Evolutionary conservation across 192 early-diverging fungal species (phyloP), one percentile per base, ranked within the genome.

Genomic region (Gonapodya prolifera): DNA sequence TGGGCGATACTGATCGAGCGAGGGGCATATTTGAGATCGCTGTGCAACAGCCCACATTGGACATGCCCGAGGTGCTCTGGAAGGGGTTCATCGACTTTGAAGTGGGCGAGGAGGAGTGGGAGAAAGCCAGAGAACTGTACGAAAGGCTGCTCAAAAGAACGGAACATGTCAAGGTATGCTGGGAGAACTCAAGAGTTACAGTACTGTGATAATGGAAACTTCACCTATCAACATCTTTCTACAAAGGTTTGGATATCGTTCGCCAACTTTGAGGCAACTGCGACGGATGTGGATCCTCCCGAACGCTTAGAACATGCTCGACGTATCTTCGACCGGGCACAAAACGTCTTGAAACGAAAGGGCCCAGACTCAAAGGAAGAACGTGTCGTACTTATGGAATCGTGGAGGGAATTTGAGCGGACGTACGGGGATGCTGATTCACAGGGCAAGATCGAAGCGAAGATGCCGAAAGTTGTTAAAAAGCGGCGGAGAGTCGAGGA

Each of bases 31-130:
- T 97, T 84, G 93, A 96, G 70, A 84, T 98, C 77, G 97, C 95
- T 0, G 87, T 98, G 34, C 84, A 87, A 61, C 98, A 99, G 82
- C 91, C 91, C 0, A 88, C 86, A 18, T 81, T 99, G 78, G 96
- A 99, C 78, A 97, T 98, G 97, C 98, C 98, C 34, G 98, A 99
- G 80, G 89, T 98, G 18, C 81, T 99, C 69, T 99, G 98, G 98
- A 99, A 98, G 83, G 91, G 94, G 0, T 99, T 93, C 81, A 97
- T 99, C 80, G 91, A 99, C 80, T 96, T 98, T 85, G 95, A 98
- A 79, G 89, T 90, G 34, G 87, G 87, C 17, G 91, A 95, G 78
- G 89, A 85, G 75, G 94, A 98, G 84, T 95, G 89, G 82, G 85
- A 83, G 0, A 85, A 87, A n/a, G 94, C 93, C 0, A 83, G 96